Evolutionary conservation across 768 basidiomycete species (phyloP).

Genomic region (Thelephora ganbajun): DNA sequence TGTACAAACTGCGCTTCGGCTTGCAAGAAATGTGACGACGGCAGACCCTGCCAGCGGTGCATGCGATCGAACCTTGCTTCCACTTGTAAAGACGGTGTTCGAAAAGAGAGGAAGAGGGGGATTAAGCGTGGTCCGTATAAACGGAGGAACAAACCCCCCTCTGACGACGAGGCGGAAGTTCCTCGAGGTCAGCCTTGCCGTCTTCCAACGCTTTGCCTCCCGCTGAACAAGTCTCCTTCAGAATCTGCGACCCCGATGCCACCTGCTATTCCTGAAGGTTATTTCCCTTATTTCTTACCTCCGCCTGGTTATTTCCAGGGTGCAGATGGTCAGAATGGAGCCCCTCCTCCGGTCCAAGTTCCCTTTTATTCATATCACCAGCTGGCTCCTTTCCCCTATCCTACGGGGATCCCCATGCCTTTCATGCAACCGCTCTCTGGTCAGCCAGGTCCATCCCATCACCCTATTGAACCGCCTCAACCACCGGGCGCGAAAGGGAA

Average conservation of each 20-base stretch:
- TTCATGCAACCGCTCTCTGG: not conserved
- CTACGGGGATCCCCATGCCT: not conserved
- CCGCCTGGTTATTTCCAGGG: constrained; percentile 20
- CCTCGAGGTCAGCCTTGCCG: not conserved
- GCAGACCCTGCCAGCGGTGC: constrained; percentile 50
- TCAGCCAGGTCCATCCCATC: too few relatives aligned
- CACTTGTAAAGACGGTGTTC: constrained; percentile 41
- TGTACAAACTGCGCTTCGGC: constrained; percentile 45
- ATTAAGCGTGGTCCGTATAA: constrained; percentile 47
- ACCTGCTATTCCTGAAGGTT: constrained; percentile 23
- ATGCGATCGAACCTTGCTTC: constrained; percentile 46
- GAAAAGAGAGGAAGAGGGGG: constrained; percentile 53
- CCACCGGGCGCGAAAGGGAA: not conserved
- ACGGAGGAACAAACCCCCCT: constrained; percentile 26
- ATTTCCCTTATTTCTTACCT: constrained; percentile 29
- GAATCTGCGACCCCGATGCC: constrained; percentile 13
- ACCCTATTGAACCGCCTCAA: too few relatives aligned
- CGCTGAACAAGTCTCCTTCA: constrained; percentile 1
- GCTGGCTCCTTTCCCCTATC: not conserved
- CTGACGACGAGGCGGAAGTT: constrained; percentile 10
- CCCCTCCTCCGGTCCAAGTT: not conserved
- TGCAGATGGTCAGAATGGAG: not conserved
- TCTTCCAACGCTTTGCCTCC: not conserved
- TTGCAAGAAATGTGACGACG: constrained; percentile 44
- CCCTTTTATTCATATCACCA: not conserved